These are phyloP conservation scores for Chamaecrista fasciculata DNA, from an alignment of 306 rosid genomes.

Conservation along the genomic window DNA sequence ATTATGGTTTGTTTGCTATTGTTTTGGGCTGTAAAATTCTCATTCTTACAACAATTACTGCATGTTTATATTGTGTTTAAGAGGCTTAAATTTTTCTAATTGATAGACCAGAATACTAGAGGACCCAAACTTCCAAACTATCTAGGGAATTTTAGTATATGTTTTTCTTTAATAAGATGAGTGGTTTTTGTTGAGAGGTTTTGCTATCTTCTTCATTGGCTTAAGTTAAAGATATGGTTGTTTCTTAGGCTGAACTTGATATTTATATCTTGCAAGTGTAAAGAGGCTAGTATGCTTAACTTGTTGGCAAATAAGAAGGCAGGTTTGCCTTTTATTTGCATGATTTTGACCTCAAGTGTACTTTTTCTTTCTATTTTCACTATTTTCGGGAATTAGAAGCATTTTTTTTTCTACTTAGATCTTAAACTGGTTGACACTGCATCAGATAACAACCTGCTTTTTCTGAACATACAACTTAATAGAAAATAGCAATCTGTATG, in stretches of 20 bases:
- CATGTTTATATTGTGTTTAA: not conserved
- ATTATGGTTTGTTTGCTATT: not conserved
- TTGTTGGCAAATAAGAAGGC: not conserved
- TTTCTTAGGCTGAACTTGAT: not conserved
- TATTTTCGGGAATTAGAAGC: not conserved
- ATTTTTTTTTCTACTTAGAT: not conserved
- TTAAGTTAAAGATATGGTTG: not conserved
- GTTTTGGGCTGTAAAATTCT: not conserved
- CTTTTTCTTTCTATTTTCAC: not conserved
- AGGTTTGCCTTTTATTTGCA: not conserved
- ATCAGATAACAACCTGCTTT: not conserved
- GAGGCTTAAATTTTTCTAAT: not conserved
- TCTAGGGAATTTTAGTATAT: not conserved
- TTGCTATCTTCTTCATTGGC: not conserved
- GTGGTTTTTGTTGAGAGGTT: not conserved
- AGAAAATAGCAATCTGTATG: not conserved
- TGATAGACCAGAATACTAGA: not conserved
- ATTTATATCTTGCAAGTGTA: not conserved
- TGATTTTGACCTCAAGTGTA: not conserved
- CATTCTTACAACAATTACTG: not conserved
- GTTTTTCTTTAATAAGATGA: not conserved
- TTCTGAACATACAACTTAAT: not conserved
- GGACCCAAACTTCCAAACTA: not conserved
- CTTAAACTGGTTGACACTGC: not conserved
- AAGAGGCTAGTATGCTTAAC: not conserved